Conservation (phyloP, 345 rosid species). For the Raphanus raphanistrum region DNA sequence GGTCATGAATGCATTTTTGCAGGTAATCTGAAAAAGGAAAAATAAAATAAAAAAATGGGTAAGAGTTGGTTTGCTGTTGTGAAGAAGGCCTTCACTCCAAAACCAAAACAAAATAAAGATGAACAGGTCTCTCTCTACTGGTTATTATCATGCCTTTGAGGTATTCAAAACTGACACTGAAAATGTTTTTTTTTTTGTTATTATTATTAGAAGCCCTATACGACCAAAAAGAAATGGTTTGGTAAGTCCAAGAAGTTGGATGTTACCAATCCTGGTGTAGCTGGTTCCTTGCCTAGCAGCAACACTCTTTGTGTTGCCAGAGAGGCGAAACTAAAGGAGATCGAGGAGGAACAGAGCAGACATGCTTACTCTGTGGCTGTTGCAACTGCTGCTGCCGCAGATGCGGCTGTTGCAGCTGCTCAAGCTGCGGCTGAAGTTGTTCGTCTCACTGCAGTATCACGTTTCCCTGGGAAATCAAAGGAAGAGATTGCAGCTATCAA, state of each 20-base stretch:
- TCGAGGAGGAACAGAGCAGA: constrained; percentile 55
- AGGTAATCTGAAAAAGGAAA: constrained; percentile 3
- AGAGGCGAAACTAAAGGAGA: constrained; percentile 49
- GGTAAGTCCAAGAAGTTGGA: constrained; percentile 47
- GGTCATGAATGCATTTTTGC: constrained; percentile 15
- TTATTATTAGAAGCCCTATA: constrained; percentile 46
- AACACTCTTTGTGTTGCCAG: constrained; percentile 19
- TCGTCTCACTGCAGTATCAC: constrained; percentile 50
- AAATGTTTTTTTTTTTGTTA: constrained; percentile 20
- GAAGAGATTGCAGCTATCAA: constrained; percentile 69
- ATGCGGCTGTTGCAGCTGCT: constrained; percentile 62
- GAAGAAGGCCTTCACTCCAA: constrained; percentile 66
- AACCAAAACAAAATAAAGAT: constrained; percentile 50
- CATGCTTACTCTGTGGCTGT: constrained; percentile 69
- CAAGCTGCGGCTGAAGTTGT: constrained; percentile 67
- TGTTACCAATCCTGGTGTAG: constrained; percentile 39
- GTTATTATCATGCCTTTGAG: constrained; percentile 2
- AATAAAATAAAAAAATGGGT: constrained; percentile 52
- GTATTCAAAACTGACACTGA: neutral
- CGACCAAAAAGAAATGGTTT: constrained; percentile 64
- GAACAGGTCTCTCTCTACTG: constrained; percentile 40
- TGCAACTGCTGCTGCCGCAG: constrained; percentile 67
- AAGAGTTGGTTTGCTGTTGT: constrained; percentile 77
- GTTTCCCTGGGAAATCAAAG: constrained; percentile 55
- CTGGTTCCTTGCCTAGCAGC: constrained; percentile 29